Evolutionary conservation across 176 grass and related monocot species (phyloP).

Genomic region (Musa beccarii): DNA sequence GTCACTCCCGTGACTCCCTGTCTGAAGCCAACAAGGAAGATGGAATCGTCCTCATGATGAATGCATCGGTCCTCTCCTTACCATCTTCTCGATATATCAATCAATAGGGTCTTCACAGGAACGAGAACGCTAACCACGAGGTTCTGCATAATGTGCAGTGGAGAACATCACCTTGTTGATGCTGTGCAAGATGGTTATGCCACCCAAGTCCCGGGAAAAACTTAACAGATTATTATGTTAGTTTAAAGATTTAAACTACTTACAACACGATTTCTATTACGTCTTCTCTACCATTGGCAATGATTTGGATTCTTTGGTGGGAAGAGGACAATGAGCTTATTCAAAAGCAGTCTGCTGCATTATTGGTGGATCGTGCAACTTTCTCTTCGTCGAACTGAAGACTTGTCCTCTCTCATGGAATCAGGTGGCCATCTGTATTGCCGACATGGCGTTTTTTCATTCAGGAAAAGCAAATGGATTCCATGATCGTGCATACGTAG

Average conservation of each 20-base stretch:
- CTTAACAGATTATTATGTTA: no score
- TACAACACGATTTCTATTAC: neutral
- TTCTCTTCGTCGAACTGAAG: neutral
- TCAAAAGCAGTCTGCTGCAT: neutral
- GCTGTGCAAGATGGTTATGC: no score
- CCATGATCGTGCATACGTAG: no score
- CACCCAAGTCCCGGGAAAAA: no score
- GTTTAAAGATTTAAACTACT: no score
- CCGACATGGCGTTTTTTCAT: no score
- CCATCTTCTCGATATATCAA: neutral
- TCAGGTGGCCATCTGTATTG: no score
- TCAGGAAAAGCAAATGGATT: no score
- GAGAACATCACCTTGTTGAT: no score
- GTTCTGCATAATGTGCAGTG: neutral
- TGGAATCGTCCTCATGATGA: neutral
- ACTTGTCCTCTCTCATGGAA: no score
- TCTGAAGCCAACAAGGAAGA: neutral
- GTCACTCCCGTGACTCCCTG: neutral
- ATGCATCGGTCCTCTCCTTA: neutral
- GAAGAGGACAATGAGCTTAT: neutral
- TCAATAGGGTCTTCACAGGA: neutral
- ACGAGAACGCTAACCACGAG: neutral
- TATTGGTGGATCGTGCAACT: neutral
- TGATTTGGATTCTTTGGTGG: neutral
- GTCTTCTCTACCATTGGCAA: neutral